Base-by-base conservation (phyloP, 768 basidiomycete species). In the Amanita pseudoporphyria region DNA sequence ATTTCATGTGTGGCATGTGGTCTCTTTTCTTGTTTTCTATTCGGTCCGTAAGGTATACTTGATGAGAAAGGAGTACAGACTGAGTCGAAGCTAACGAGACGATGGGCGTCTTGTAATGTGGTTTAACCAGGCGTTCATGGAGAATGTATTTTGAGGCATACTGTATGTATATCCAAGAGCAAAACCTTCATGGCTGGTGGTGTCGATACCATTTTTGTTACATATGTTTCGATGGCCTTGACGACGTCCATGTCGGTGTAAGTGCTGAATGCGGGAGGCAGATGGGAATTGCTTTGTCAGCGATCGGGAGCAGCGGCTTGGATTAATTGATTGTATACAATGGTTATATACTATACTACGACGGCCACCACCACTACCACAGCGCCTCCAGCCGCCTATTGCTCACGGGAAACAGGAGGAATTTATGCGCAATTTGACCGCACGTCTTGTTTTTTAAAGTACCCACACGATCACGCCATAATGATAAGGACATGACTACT, bases 1-100 rank as follows among this genome's bases (percentile, higher is more conserved):
- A 98, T 68, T 94, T 95, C 78, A 99, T 87, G 62, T 99, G 95
- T 10, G 89, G 81, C 80, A 97, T 91, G 21, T 89, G 71, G 62
- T 95, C 93, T 53, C 91, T 80, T 54, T 82, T 81, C 64, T 71
- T 82, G 72, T 98, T 98, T 72, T 98, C 96, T 60, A 99, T 90
- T 49, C 93, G 78, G 70, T 99, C 96, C 3, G 95, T 99, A 47
- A 99, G 78, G 68, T 99, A 99, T 37, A 98, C 90, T 62, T 99
- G 94, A 57, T 98, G 92, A 2, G 93, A 84, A 37, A 99, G 73
- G 24, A 99, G 74, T 7, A 83, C 85, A 2, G 93, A 92, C 62
- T 98, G 96, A 0, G 96, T 98, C 1, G 90, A 84, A 2, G 94
- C 88, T 14, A 97, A 74, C 3, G 94, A 97, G 5, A 99, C 84